Evolutionary conservation across 2,329 filamentous ascomycete genomes (phyloP), one percentile per base, ranked within the genome.

Genomic region (Fusarium humuli): DNA sequence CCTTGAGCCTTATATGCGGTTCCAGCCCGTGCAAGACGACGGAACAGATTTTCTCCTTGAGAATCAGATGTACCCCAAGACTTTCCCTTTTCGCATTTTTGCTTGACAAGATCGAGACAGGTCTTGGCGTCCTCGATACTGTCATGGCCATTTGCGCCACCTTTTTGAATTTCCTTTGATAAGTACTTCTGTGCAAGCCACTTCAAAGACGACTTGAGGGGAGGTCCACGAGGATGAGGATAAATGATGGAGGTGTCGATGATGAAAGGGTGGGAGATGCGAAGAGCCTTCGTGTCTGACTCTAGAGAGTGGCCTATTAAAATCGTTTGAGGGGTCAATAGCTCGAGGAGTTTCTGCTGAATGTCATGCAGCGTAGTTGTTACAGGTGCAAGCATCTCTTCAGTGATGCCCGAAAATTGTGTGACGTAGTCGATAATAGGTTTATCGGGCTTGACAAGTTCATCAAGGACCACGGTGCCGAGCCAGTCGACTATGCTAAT

Each of bases 391-490:
- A 99, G 88, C 88, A 94, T 94, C 69, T 90, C 89, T 75, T 92
- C 87, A 6, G 95, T 99, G 76, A 99, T 98, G 68, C 96, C 96
- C 1, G 96, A 99, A 80, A 90, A 97, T 57, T 87, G 91, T 2
- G 96, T 99, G 42, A 99, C 86, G 78, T 99, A 98, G 83, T 99
- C 92, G 60, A 88, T 91, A 75, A 99, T 94, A n/a, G 93, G 91
- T 71, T 92, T 91, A 46, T 90, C 86, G 1, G 96, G 96, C 82
- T 96, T 97, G 75, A 99, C 96, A 14, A 98, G 87, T 81, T 97
- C 92, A 78, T 99, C 96, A 54, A 98, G 82, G 18, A 97, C 85
- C 12, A 92, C 87, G 34, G 89, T 88, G 50, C 94, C 94, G 72
- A 94, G 89, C 95, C 96, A 99, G 65, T 90, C 84, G 10, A 99